These are phyloP conservation scores for Heterococcus sp. DNA, from an alignment of 108 stramenopile genomes.

Conservation along the genomic window DNA sequence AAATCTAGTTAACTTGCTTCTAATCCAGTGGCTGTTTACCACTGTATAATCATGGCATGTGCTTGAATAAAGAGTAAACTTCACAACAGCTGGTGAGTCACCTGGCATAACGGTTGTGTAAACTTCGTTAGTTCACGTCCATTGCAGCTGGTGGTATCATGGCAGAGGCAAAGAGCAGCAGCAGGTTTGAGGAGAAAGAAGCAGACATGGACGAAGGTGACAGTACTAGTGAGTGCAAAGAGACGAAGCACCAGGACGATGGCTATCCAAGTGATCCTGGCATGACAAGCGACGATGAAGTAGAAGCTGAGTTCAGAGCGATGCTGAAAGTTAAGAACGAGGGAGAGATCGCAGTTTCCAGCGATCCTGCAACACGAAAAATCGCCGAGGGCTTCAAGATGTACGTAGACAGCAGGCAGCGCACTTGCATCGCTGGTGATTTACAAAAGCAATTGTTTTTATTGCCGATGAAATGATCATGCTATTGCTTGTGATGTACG, in stretches of 20 bases:
- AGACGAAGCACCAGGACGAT: neutral
- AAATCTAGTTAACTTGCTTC: neutral
- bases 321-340: slow-evolving; percentile 13
- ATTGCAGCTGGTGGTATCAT: too few relatives aligned
- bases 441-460: neutral
- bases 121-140: too few relatives aligned
- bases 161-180: neutral
- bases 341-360: slow-evolving; percentile 15
- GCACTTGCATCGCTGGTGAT: neutral
- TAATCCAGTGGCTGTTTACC: neutral
- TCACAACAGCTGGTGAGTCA: neutral
- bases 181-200: neutral
- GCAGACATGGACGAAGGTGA: neutral
- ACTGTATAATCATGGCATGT: neutral
- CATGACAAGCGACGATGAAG: slow-evolving; percentile 1
- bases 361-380: slow-evolving; percentile 4
- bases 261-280: neutral
- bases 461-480: neutral
- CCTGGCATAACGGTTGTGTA: neutral
- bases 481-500: neutral
- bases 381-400: slow-evolving; percentile 35
- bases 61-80: neutral
- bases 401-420: slow-evolving; percentile 1
- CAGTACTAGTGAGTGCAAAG: neutral
- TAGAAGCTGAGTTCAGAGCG: slow-evolving; percentile 27